Evolutionary conservation across 129 eudicot genomes (phyloP).

Genomic region (sunflower (Helianthus annuus)): DNA sequence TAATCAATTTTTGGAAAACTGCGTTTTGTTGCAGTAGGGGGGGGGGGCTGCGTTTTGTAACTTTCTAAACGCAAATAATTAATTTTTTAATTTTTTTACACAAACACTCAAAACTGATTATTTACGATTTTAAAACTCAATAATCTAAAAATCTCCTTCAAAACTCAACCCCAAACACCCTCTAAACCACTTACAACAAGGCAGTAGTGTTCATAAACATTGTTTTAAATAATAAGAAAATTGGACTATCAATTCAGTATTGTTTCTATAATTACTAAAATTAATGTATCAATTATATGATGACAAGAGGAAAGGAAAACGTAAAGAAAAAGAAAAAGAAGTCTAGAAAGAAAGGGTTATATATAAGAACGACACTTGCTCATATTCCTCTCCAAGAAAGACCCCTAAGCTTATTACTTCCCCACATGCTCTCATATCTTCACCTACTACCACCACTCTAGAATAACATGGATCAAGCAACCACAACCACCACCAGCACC

Average conservation of each 20-base stretch:
- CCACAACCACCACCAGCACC: not conserved
- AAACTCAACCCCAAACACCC: too few species aligned
- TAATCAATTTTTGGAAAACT: too few species aligned
- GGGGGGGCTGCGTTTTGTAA: too few species aligned
- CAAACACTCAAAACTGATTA: too few species aligned
- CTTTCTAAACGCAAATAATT: too few species aligned
- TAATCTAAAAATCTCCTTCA: too few species aligned
- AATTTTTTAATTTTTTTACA: too few species aligned
- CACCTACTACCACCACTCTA: constrained; percentile 20
- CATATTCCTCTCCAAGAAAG: constrained; percentile 17
- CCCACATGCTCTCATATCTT: constrained; percentile 20
- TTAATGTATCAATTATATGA: not conserved
- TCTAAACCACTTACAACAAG: too few species aligned
- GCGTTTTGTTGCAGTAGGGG: too few species aligned
- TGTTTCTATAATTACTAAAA: not conserved
- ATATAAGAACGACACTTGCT: constrained; percentile 16
- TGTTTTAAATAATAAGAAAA: too few species aligned
- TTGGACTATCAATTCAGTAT: not conserved
- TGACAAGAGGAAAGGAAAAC: not conserved
- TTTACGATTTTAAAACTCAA: too few species aligned
- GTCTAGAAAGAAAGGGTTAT: not conserved
- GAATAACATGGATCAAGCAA: constrained; percentile 14
- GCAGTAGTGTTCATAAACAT: too few species aligned
- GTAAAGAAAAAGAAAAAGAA: not conserved
- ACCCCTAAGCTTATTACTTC: constrained; percentile 8